A percentile compares a stretch with the other conserved stretches of the same genome.
Conservation (phyloP, 2,329 filamentous ascomycete species). For the Penicillium sp. region DNA sequence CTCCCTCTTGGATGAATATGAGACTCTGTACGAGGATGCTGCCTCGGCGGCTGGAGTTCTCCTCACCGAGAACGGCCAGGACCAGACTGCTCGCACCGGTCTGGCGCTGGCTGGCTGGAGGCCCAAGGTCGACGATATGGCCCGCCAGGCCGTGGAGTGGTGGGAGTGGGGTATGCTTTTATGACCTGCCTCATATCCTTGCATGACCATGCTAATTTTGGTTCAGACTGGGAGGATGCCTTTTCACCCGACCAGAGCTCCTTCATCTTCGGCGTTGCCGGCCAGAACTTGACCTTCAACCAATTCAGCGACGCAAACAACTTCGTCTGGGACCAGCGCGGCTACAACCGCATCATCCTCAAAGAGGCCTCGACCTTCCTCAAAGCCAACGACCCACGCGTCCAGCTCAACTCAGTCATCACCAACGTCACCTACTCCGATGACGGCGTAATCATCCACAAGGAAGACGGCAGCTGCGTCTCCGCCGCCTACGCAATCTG, state of each 20-base stretch:
- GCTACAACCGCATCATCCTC: slow-evolving; percentile 61
- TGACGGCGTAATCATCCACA: slow-evolving; percentile 56
- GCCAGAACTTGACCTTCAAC: slow-evolving; percentile 63
- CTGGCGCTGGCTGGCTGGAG: slow-evolving; percentile 64
- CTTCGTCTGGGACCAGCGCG: slow-evolving; percentile 62
- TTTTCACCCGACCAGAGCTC: slow-evolving; percentile 59
- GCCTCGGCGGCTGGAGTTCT: slow-evolving; percentile 59
- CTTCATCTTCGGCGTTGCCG: slow-evolving; percentile 57
- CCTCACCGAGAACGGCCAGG: slow-evolving; percentile 62
- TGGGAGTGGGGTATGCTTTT: slow-evolving; percentile 47
- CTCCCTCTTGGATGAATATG: slow-evolving; percentile 54
- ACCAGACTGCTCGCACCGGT: slow-evolving; percentile 61
- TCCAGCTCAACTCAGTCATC: slow-evolving; percentile 61
- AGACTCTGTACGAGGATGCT: slow-evolving; percentile 48
- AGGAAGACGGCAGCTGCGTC: slow-evolving; percentile 58
- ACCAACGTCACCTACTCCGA: slow-evolving; percentile 56
- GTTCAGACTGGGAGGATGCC: slow-evolving; percentile 59
- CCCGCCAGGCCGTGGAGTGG: slow-evolving; percentile 62
- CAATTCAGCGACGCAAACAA: slow-evolving; percentile 65
- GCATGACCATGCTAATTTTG: slow-evolving; percentile 5
- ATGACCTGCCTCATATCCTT: not conserved
- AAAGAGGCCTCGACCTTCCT: slow-evolving; percentile 62
- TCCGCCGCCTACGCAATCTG: slow-evolving; percentile 63
- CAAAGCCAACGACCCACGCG: slow-evolving; percentile 54
- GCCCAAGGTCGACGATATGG: slow-evolving; percentile 42